Evolutionary conservation across 2,329 filamentous ascomycete genomes (phyloP).

Genomic region (Alternaria ethzedia): DNA sequence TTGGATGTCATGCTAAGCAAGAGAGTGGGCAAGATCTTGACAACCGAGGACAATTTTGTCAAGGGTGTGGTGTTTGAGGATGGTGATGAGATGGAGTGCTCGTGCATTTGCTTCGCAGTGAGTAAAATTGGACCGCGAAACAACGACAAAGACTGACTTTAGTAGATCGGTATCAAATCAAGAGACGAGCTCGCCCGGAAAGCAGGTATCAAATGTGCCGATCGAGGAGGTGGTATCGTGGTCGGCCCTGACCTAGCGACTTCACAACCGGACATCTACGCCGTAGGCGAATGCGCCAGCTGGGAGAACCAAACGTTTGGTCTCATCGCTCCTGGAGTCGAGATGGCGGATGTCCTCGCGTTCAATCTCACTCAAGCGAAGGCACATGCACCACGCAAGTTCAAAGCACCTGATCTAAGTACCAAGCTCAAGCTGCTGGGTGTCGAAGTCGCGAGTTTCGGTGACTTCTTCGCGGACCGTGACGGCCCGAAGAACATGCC

Average conservation of each 20-base stretch:
- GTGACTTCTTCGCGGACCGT: slow-evolving; percentile 89
- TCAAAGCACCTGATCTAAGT: slow-evolving; percentile 85
- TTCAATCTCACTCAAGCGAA: slow-evolving; percentile 90
- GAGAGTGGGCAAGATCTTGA: slow-evolving; percentile 74
- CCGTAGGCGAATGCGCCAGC: slow-evolving; percentile 88
- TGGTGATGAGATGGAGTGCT: slow-evolving; percentile 76
- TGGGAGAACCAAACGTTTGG: slow-evolving; percentile 89
- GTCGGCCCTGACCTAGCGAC: slow-evolving; percentile 72
- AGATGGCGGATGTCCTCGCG: slow-evolving; percentile 90
- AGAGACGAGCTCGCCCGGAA: slow-evolving; percentile 76
- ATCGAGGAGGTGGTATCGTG: slow-evolving; percentile 77
- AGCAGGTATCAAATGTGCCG: slow-evolving; percentile 74
- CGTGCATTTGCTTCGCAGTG: slow-evolving; percentile 82
- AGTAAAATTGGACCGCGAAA: slow-evolving; percentile 25
- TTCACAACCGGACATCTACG: slow-evolving; percentile 75
- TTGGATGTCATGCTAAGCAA: slow-evolving; percentile 81
- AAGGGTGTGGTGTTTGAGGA: slow-evolving; percentile 80
- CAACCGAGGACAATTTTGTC: slow-evolving; percentile 70
- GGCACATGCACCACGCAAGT: slow-evolving; percentile 70
- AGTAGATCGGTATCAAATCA: slow-evolving; percentile 76
- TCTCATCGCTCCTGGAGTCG: slow-evolving; percentile 85
- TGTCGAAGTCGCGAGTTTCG: slow-evolving; percentile 90
- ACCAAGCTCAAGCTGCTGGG: slow-evolving; percentile 90
- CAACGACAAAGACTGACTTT: slow-evolving; percentile 10
- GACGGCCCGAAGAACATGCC: slow-evolving; percentile 82